Evolutionary conservation across 495 filamentous ascomycete species (phyloP).

Genomic region (Neurospora sp.): DNA sequence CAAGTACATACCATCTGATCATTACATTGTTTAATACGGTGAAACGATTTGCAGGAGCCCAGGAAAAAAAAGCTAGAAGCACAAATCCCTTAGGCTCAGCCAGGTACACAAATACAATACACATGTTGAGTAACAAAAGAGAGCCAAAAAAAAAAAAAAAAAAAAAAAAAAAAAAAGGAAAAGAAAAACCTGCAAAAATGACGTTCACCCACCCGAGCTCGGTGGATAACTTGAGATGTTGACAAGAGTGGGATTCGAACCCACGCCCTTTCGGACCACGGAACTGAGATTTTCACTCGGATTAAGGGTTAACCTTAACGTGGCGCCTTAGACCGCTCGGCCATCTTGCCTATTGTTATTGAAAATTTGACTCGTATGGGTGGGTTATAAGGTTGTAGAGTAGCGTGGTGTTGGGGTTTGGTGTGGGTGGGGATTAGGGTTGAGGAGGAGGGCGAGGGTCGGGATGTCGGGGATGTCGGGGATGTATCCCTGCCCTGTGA

Average conservation of each 20-base stretch:
- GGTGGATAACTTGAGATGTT: background rate
- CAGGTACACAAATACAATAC: too few relatives aligned
- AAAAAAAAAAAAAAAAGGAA: too few relatives aligned
- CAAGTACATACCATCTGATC: too few relatives aligned
- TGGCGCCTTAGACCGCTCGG: background rate
- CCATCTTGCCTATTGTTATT: background rate
- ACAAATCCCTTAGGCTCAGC: too few relatives aligned
- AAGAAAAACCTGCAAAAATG: too few relatives aligned
- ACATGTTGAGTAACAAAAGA: too few relatives aligned
- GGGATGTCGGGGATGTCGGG: background rate
- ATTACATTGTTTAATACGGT: too few relatives aligned
- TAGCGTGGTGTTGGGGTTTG: background rate
- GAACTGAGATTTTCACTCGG: constrained; percentile 2
- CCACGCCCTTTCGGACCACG: constrained; percentile 27
- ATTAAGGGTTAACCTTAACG: background rate
- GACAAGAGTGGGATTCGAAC: constrained; percentile 29
- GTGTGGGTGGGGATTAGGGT: background rate
- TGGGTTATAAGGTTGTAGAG: background rate
- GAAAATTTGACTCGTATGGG: background rate
- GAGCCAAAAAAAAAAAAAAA: too few relatives aligned
- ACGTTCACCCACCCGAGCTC: background rate
- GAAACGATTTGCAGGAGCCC: too few relatives aligned
- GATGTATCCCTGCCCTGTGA: background rate
- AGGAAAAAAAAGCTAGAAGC: too few relatives aligned
- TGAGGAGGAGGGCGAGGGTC: background rate